Conservation (phyloP, 2,329 filamentous ascomycete genomes). For the Grosmannia serpens region DNA sequence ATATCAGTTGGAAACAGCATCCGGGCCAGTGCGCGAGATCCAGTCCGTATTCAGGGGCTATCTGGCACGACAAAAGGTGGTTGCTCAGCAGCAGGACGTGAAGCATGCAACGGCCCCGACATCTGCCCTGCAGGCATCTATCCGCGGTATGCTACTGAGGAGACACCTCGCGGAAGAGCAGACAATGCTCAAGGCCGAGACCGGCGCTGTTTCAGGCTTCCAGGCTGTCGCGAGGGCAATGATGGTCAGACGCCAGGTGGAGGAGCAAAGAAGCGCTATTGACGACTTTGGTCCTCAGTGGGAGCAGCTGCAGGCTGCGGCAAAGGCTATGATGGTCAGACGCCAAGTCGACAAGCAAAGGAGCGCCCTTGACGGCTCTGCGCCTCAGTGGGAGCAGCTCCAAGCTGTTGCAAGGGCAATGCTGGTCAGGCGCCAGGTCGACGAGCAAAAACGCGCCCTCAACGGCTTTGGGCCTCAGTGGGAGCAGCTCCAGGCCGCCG, state of each 20-base stretch:
- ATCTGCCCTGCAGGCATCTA: slow-evolving; percentile 50
- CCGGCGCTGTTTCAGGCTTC: slow-evolving; percentile 39
- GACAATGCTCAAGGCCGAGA: slow-evolving; percentile 37
- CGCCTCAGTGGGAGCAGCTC: slow-evolving; percentile 38
- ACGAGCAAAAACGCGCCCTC: slow-evolving; percentile 40
- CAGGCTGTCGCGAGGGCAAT: slow-evolving; percentile 57
- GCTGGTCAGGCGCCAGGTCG: slow-evolving; percentile 46
- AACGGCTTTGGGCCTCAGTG: no score
- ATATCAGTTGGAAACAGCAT: slow-evolving; percentile 49
- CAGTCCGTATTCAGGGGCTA: slow-evolving; percentile 58
- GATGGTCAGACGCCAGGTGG: slow-evolving; percentile 44
- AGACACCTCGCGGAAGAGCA: slow-evolving; percentile 42
- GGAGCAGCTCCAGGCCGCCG: slow-evolving; percentile 49
- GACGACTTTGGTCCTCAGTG: slow-evolving; percentile 36
- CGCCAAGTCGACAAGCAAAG: slow-evolving; percentile 38
- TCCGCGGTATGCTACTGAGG: slow-evolving; percentile 55
- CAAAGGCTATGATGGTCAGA: slow-evolving; percentile 47
- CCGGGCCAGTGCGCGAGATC: slow-evolving; percentile 52
- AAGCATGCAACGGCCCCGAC: slow-evolving; percentile 39
- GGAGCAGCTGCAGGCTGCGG: slow-evolving; percentile 38
- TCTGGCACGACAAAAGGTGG: slow-evolving; percentile 46
- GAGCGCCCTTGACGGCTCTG: slow-evolving; percentile 38
- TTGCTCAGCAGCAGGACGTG: slow-evolving; percentile 44
- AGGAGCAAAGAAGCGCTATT: slow-evolving; percentile 38
- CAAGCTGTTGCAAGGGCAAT: slow-evolving; percentile 39